Conservation (phyloP, 2,329 filamentous ascomycete species). For the Hypoxylon sp. region DNA sequence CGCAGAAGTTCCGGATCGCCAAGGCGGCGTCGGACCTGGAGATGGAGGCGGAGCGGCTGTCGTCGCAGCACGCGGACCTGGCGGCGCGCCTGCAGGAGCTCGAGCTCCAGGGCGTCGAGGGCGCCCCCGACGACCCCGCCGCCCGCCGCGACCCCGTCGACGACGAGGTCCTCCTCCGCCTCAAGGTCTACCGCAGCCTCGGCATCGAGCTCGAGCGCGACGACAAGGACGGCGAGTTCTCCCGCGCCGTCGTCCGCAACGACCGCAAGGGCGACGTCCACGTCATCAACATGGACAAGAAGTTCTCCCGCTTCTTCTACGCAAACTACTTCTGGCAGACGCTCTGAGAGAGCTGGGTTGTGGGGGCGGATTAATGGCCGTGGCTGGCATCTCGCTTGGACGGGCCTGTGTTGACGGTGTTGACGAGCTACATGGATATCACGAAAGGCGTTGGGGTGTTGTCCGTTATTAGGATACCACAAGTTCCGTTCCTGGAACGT, state of each 20-base stretch:
- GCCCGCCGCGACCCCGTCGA: constrained; percentile 58
- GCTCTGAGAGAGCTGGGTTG: constrained; percentile 66
- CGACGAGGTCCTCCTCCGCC: constrained; percentile 73
- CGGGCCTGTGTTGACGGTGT: not conserved
- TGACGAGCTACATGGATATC: constrained; percentile 5
- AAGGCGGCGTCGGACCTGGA: constrained; percentile 89
- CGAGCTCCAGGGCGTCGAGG: constrained; percentile 87
- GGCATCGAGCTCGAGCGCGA: constrained; percentile 88
- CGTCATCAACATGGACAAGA: constrained; percentile 91
- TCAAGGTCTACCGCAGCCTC: constrained; percentile 90
- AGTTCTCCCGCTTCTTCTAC: constrained; percentile 90
- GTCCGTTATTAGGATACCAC: constrained; percentile 31
- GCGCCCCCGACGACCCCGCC: constrained; percentile 52
- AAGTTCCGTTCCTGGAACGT: constrained; percentile 1
- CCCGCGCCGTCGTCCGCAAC: constrained; percentile 85
- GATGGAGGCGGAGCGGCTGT: constrained; percentile 92
- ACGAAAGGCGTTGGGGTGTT: constrained; percentile 36
- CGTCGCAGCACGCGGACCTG: constrained; percentile 78
- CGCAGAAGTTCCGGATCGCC: constrained; percentile 92
- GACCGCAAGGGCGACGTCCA: constrained; percentile 89
- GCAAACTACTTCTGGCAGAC: constrained; percentile 96
- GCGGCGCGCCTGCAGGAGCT: constrained; percentile 79
- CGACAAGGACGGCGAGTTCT: constrained; percentile 78
- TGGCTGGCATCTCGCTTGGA: not conserved
- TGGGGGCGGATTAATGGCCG: not conserved